Conservation (phyloP, 768 basidiomycete species). For the Lactifluus hygrophoroides region DNA sequence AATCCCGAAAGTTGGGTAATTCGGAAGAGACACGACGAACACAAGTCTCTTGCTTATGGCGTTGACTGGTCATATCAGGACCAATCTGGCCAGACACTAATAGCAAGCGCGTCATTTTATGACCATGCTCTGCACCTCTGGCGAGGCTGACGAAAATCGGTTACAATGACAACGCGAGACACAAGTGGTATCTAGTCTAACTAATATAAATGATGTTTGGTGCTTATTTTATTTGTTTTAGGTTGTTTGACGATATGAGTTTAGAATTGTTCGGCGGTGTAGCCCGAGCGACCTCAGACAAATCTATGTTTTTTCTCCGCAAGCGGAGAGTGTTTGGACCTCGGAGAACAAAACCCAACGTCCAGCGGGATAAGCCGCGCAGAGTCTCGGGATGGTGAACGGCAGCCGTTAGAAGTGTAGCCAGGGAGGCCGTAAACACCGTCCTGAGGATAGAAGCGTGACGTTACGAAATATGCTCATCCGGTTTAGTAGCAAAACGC, state of each 20-base stretch:
- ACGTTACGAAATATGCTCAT: not conserved
- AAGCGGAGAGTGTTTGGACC: slow-evolving; percentile 50
- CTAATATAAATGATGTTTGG: not conserved
- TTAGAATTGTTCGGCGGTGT: slow-evolving; percentile 8
- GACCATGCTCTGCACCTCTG: slow-evolving; percentile 81
- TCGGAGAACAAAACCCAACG: slow-evolving; percentile 53
- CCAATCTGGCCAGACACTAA: slow-evolving; percentile 35
- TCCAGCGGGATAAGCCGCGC: slow-evolving; percentile 69
- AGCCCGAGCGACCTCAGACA: slow-evolving; percentile 18
- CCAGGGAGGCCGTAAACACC: slow-evolving; percentile 53
- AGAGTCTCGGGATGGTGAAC: slow-evolving; percentile 53
- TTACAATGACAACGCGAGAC: not conserved
- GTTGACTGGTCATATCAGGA: slow-evolving; percentile 71
- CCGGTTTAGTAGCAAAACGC: slow-evolving; percentile 19
- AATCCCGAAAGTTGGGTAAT: slow-evolving; percentile 30
- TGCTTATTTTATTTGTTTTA: not conserved
- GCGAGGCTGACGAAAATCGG: slow-evolving; percentile 41
- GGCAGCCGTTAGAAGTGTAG: slow-evolving; percentile 55
- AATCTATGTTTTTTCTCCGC: slow-evolving; percentile 20
- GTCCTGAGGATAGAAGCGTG: slow-evolving; percentile 31
- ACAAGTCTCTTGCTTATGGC: slow-evolving; percentile 84
- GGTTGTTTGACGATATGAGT: not conserved
- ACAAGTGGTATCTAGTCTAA: slow-evolving; percentile 2
- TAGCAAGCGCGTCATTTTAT: slow-evolving; percentile 94
- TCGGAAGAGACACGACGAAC: slow-evolving; percentile 57